These are phyloP conservation scores for Madurella mycetomatis DNA, from an alignment of 2,329 filamentous ascomycete genomes.

Conservation along the genomic window DNA sequence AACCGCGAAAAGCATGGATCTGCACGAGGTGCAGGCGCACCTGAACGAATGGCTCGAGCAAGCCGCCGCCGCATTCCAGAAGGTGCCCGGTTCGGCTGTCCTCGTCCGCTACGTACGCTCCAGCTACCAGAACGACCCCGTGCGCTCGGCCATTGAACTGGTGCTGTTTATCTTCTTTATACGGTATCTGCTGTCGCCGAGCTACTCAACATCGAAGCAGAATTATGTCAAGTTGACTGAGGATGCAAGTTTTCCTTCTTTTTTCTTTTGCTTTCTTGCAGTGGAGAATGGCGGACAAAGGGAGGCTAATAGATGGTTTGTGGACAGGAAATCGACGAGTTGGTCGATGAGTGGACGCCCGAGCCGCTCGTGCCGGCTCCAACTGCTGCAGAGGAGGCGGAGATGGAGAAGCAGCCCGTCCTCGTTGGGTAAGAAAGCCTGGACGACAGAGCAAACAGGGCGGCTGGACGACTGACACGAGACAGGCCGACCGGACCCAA, in stretches of 20 bases:
- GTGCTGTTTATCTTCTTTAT: slow-evolving; percentile 94
- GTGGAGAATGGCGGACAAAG: neutral
- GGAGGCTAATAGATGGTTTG: neutral
- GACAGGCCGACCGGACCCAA: slow-evolving; percentile 81
- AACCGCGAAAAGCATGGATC: slow-evolving; percentile 47
- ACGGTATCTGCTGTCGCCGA: slow-evolving; percentile 83
- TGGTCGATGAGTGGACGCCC: slow-evolving; percentile 94
- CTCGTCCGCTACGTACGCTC: slow-evolving; percentile 92
- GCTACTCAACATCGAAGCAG: slow-evolving; percentile 86
- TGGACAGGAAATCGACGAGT: slow-evolving; percentile 78
- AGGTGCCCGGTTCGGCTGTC: slow-evolving; percentile 89
- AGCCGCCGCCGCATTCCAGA: slow-evolving; percentile 68
- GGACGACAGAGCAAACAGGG: neutral
- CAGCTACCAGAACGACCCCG: slow-evolving; percentile 95
- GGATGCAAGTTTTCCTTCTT: slow-evolving; percentile 44
- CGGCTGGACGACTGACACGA: neutral
- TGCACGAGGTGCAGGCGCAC: slow-evolving; percentile 56
- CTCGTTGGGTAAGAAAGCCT: slow-evolving; percentile 70
- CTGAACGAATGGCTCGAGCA: slow-evolving; percentile 49
- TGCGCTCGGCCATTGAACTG: slow-evolving; percentile 88
- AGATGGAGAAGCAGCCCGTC: slow-evolving; percentile 79
- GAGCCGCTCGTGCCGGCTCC: slow-evolving; percentile 79
- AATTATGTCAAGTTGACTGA: slow-evolving; percentile 86
- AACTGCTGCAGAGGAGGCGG: slow-evolving; percentile 70
- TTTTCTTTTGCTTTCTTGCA: too few species aligned